Evolutionary conservation across 352 stramenopile genomes (phyloP), one percentile per base, ranked within the genome.

Genomic region (Phytophthora ohioensis): DNA sequence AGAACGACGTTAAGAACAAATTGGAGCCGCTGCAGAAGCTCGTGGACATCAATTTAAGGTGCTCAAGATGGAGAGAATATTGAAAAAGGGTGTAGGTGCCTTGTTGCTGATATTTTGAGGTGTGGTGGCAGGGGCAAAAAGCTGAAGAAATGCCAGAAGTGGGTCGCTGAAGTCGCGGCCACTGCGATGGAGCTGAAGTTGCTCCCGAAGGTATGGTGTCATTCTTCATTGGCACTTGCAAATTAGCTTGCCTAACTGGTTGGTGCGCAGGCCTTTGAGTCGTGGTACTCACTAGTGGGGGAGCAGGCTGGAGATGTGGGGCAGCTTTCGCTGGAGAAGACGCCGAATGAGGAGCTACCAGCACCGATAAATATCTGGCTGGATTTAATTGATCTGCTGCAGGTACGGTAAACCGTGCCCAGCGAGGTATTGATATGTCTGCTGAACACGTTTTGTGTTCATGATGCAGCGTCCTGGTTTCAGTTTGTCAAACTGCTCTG

Each of bases 111-210:
- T 64, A 21, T 5, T 56, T 57, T 55, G 17, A 34, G 27, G 52
- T 46, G 6, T 35, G 47, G 3, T 46, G 15, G 32, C 56, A 96
- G 87, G 57, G 81, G 71, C 5, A 85, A 91, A 47, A 96, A 95
- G 59, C 62, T 84, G 57, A 92, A 93, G 53, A 67, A 85, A 36
- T 91, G 82, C 42, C 89, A 96, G 62, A 96, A 96, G 54, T 91
- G 88, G 84, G 76, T 91, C 13, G 66, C 72, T 2, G 89, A 96
- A 49, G 67, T 94, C 5, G 87, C 89, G 2, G 46, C 64, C 2
- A 87, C 84, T 4, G 80, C 89, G 0, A 64, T 83, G 31, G 69
- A 78, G 43, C 59, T 92, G 45, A 91, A 91, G 42, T 56, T 82
- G 49, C 69, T 88, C 9, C 65, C 79, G 3, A 91, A 87, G 30